These are phyloP conservation scores for Blakeslea trispora DNA, from an alignment of 371 early-diverging fungal species.

Conservation along the genomic window DNA sequence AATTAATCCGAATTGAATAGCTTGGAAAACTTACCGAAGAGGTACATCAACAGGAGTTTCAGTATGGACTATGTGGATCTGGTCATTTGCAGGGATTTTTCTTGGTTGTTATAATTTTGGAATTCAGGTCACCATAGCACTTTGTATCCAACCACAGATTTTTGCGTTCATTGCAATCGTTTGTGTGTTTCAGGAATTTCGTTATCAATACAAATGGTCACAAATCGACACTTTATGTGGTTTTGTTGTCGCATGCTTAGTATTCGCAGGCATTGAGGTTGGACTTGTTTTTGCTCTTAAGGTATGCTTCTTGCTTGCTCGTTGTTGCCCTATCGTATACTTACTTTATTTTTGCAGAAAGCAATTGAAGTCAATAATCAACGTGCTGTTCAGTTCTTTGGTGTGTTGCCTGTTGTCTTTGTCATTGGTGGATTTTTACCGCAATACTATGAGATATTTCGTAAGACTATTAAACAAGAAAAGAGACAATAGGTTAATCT, in stretches of 20 bases:
- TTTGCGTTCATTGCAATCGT: slow-evolving; percentile 45
- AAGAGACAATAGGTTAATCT: background rate
- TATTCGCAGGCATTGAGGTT: slow-evolving; percentile 28
- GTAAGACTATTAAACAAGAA: slow-evolving; percentile 15
- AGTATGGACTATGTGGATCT: slow-evolving; percentile 47
- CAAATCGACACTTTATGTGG: slow-evolving; percentile 2
- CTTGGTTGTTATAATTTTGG: slow-evolving; percentile 56
- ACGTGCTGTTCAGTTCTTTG: slow-evolving; percentile 40
- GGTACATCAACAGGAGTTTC: slow-evolving; percentile 55
- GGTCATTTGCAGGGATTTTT: slow-evolving; percentile 46
- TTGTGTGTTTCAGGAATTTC: slow-evolving; percentile 48
- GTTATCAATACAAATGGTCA: slow-evolving; percentile 38
- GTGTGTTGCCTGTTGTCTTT: slow-evolving; percentile 49
- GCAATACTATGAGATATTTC: slow-evolving; percentile 51
- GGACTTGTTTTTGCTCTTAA: slow-evolving; percentile 30
- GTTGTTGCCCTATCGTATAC: background rate
- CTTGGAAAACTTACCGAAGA: slow-evolving; percentile 33
- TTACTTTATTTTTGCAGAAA: slow-evolving; percentile 9
- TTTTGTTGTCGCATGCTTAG: slow-evolving; percentile 10
- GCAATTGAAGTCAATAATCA: slow-evolving; percentile 20
- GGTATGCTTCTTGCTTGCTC: slow-evolving; percentile 7
- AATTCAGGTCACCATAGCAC: slow-evolving; percentile 47
- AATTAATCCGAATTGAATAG: slow-evolving; percentile 10
- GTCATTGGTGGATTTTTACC: slow-evolving; percentile 52
- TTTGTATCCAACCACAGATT: slow-evolving; percentile 58